A percentile compares a stretch with the other conserved stretches of the same genome.
These are phyloP conservation scores for Vitis hybrid DNA, from an alignment of 177 flowering plant species.

Conservation along the genomic window DNA sequence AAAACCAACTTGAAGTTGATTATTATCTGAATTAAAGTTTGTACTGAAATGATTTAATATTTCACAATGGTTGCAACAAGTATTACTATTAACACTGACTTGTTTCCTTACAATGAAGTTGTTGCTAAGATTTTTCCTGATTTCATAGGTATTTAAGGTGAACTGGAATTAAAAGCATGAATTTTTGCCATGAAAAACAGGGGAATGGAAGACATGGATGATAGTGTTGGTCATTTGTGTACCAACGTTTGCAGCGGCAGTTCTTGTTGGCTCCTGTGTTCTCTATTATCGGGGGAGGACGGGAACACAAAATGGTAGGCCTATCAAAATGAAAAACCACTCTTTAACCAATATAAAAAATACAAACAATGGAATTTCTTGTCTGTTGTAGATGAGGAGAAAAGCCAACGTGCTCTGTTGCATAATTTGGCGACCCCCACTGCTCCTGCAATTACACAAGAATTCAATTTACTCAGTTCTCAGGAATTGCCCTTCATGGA, in stretches of 20 bases:
- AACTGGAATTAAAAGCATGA: not conserved
- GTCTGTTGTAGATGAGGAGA: slow-evolving; percentile 6
- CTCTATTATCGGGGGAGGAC: not conserved
- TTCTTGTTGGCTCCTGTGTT: not conserved
- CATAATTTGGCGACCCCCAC: not conserved
- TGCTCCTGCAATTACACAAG: not conserved
- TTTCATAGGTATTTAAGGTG: too few species aligned
- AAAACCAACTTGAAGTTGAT: not conserved
- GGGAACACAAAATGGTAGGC: slow-evolving; percentile 1
- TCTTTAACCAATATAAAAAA: too few species aligned
- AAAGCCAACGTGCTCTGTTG: not conserved
- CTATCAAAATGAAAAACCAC: not conserved
- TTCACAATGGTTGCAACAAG: too few species aligned
- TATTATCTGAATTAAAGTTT: too few species aligned
- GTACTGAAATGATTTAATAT: too few species aligned
- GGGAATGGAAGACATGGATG: slow-evolving; percentile 8
- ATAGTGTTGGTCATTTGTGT: not conserved
- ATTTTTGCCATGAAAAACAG: not conserved
- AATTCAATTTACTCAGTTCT: slow-evolving; percentile 1
- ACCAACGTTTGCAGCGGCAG: not conserved
- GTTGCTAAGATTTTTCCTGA: not conserved
- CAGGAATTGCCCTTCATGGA: slow-evolving; percentile 12
- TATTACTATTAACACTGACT: too few species aligned
- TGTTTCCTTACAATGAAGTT: too few species aligned
- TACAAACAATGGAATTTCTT: too few species aligned